Conservation (phyloP, 164 flowering plant species). For the Cinnamomum micranthum region DNA sequence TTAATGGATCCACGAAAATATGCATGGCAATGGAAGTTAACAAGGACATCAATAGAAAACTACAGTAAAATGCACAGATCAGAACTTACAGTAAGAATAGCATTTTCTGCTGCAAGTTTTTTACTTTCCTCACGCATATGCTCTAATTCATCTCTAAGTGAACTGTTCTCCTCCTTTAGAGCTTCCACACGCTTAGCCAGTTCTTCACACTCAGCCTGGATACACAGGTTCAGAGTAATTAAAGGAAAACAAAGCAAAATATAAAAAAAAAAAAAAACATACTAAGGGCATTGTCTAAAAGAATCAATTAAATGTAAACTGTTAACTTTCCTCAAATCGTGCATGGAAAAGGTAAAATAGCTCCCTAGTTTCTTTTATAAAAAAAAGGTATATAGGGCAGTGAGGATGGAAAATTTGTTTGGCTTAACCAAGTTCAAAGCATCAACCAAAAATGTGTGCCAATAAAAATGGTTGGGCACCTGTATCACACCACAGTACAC, state of each 20-base stretch:
- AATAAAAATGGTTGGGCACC: too few species aligned
- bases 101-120: constrained; percentile 28
- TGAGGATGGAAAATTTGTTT: too few species aligned
- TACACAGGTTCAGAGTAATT: constrained; percentile 1
- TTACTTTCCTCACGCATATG: constrained; percentile 26
- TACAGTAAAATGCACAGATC: background rate
- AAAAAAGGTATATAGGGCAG: too few species aligned
- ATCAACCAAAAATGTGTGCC: too few species aligned
- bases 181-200: constrained; percentile 29
- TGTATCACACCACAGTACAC: too few species aligned
- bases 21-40: background rate
- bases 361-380: too few species aligned
- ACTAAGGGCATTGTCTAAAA: too few species aligned
- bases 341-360: too few species aligned
- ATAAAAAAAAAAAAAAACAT: background rate
- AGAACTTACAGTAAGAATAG: constrained; percentile 24
- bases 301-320: too few species aligned
- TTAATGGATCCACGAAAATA: background rate
- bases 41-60: background rate
- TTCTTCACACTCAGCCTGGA: constrained; percentile 37
- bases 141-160: constrained; percentile 27
- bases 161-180: constrained; percentile 25
- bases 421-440: too few species aligned
- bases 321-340: too few species aligned
- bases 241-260: background rate